Percentiles rank a stretch among this genome's conserved stretches.
Evolutionary conservation across 2,329 filamentous ascomycete genomes (phyloP).

Genomic region (Penicillium olsonii): DNA sequence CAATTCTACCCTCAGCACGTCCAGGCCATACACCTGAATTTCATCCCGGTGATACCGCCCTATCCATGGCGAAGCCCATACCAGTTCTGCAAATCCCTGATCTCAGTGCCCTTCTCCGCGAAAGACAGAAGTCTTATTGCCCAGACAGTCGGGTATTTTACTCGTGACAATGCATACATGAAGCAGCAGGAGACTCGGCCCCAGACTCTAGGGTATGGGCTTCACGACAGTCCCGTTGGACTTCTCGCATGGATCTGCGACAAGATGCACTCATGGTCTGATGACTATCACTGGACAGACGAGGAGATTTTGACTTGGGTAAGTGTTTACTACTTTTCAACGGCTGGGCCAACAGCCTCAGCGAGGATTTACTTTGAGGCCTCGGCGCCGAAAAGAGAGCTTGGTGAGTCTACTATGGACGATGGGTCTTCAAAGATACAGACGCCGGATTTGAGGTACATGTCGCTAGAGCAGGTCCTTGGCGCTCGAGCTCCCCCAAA

Average conservation of each 20-base stretch:
- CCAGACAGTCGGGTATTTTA: constrained; percentile 24
- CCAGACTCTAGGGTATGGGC: constrained; percentile 69
- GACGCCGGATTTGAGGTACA: constrained; percentile 1
- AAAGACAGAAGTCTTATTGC: constrained; percentile 26
- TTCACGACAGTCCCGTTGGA: constrained; percentile 69
- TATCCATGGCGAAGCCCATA: constrained; percentile 55
- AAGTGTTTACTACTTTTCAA: constrained; percentile 70
- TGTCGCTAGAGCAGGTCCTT: constrained; percentile 26
- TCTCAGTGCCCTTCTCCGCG: constrained; percentile 32
- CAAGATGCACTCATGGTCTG: constrained; percentile 76
- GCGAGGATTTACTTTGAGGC: constrained; percentile 73
- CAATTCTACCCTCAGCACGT: constrained; percentile 59
- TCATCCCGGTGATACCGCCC: constrained; percentile 53
- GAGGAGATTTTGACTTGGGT: constrained; percentile 78
- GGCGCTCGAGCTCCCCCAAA: constrained; percentile 42
- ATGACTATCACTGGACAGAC: constrained; percentile 70
- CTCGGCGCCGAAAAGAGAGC: constrained; percentile 29
- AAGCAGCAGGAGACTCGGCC: constrained; percentile 67
- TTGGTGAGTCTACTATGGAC: not conserved
- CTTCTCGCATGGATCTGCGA: constrained; percentile 79
- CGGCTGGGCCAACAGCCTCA: constrained; percentile 67
- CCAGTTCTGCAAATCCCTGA: constrained; percentile 46
- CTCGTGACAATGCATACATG: constrained; percentile 53
- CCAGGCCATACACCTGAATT: constrained; percentile 65
- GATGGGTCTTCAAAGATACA: constrained; percentile 4